These are phyloP conservation scores for Cyclotella choctawhatcheeana DNA, from an alignment of 108 stramenopile genomes.

Conservation along the genomic window DNA sequence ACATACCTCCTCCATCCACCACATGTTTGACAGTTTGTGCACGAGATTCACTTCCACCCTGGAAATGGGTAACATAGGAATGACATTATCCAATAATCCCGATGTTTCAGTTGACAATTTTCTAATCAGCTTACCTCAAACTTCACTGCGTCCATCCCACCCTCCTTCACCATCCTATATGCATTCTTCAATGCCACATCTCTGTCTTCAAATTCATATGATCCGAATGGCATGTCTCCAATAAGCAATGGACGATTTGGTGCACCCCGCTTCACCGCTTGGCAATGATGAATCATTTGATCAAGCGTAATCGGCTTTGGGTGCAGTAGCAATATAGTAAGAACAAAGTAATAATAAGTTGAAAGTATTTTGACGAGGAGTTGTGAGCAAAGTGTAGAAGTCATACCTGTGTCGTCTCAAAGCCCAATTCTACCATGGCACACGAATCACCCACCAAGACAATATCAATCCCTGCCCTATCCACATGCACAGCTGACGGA, in stretches of 20 bases:
- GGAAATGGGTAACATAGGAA: neutral
- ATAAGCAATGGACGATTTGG: constrained; percentile 86
- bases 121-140: constrained; percentile 74
- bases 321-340: neutral
- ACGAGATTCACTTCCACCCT: constrained; percentile 76
- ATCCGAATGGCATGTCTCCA: constrained; percentile 98
- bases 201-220: constrained; percentile 91
- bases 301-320: constrained; percentile 89
- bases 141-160: constrained; percentile 93
- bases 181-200: constrained; percentile 89
- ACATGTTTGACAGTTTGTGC: constrained; percentile 81
- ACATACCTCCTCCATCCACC: constrained; percentile 90
- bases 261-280: constrained; percentile 85
- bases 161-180: constrained; percentile 91
- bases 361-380: no score
- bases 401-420: constrained; percentile 90
- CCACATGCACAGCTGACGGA: constrained; percentile 96
- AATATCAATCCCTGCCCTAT: constrained; percentile 95
- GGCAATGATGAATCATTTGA: constrained; percentile 97
- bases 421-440: constrained; percentile 95
- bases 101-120: neutral
- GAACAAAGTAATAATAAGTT: neutral
- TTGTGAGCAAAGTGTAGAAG: no score
- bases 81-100: no score
- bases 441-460: constrained; percentile 92